A percentile compares a stretch with the other conserved stretches of the same genome.
phyloP scores from a whole-genome alignment of 176 grass and related monocot genomes.

The Guadua angustifolia region DNA sequence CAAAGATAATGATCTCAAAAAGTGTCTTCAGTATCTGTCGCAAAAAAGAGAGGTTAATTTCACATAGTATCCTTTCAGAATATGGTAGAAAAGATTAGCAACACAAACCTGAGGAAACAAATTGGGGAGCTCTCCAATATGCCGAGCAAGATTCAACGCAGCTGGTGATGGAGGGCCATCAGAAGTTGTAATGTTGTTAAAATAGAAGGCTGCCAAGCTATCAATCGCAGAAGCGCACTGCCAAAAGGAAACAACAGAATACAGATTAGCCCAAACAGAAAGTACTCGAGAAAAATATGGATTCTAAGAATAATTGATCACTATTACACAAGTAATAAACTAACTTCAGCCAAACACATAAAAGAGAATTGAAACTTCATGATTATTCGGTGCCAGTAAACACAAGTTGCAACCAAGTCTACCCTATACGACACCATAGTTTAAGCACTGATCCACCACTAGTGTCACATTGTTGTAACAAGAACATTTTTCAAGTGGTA shows the following conservation, averaged over 20 bases:
- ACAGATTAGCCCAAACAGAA: conserved; percentile 26
- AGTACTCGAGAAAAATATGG: background rate
- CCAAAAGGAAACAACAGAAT: conserved; percentile 43
- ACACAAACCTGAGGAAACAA: conserved; percentile 93
- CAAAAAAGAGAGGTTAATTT: conserved; percentile 38
- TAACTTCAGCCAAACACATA: conserved; percentile 24
- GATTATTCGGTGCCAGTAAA: background rate
- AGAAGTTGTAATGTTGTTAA: conserved; percentile 80
- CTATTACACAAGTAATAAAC: conserved; percentile 5
- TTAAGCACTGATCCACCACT: background rate
- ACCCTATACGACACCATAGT: background rate
- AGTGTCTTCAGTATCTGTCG: conserved; percentile 88
- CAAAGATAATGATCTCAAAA: conserved; percentile 97
- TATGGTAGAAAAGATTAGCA: conserved; percentile 7
- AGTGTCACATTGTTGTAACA: conserved; percentile 1
- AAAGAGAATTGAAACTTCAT: background rate
- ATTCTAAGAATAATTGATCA: background rate
- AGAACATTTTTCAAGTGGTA: conserved; percentile 30
- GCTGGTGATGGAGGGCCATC: conserved; percentile 83
- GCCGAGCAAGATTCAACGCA: conserved; percentile 82
- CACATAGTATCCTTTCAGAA: conserved; percentile 28
- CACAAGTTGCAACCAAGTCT: background rate
- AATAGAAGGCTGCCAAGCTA: conserved; percentile 92
- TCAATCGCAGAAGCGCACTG: conserved; percentile 97
- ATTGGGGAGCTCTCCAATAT: conserved; percentile 84